Evolutionary conservation across 805 yeast genomes (phyloP).

Genomic region (Lipomyces anomalus): DNA sequence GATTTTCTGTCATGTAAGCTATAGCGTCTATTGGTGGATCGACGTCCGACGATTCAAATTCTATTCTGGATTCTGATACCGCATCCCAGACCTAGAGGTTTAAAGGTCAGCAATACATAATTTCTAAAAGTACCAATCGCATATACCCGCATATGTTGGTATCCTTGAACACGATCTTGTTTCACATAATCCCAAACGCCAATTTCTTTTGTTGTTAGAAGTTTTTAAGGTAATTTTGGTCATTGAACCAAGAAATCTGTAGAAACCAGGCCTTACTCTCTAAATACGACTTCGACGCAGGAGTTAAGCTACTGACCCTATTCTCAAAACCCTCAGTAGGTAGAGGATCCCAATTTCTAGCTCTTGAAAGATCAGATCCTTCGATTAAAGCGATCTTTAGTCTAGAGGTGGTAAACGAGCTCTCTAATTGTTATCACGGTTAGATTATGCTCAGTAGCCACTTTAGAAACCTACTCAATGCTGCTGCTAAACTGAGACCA

Average conservation of each 20-base stretch:
- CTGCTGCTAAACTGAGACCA: slow-evolving; percentile 80
- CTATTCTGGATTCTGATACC: slow-evolving; percentile 59
- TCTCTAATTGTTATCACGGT: slow-evolving; percentile 35
- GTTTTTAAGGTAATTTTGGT: too few relatives aligned
- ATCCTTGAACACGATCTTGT: slow-evolving; percentile 67
- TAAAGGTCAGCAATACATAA: too few relatives aligned
- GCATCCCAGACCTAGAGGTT: slow-evolving; percentile 96
- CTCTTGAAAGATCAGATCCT: slow-evolving; percentile 52
- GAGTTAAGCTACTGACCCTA: slow-evolving; percentile 81
- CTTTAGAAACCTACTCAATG: slow-evolving; percentile 38
- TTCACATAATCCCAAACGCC: slow-evolving; percentile 72
- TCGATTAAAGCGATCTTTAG: slow-evolving; percentile 69
- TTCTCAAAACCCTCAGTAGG: slow-evolving; percentile 58
- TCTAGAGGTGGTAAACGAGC: slow-evolving; percentile 54
- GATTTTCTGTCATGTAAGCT: slow-evolving; percentile 84
- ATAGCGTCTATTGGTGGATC: slow-evolving; percentile 29
- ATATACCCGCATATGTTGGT: slow-evolving; percentile 75
- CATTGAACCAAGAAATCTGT: too few relatives aligned
- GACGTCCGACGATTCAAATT: slow-evolving; percentile 49
- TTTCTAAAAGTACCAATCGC: too few relatives aligned
- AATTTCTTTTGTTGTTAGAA: slow-evolving; percentile 52
- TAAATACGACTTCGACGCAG: slow-evolving; percentile 46
- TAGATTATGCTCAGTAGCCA: background rate
- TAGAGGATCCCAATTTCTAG: slow-evolving; percentile 43
- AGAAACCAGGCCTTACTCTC: slow-evolving; percentile 1